Base-by-base conservation (phyloP, 2,329 filamentous ascomycete genomes). In the Balansia obtecta region DNA sequence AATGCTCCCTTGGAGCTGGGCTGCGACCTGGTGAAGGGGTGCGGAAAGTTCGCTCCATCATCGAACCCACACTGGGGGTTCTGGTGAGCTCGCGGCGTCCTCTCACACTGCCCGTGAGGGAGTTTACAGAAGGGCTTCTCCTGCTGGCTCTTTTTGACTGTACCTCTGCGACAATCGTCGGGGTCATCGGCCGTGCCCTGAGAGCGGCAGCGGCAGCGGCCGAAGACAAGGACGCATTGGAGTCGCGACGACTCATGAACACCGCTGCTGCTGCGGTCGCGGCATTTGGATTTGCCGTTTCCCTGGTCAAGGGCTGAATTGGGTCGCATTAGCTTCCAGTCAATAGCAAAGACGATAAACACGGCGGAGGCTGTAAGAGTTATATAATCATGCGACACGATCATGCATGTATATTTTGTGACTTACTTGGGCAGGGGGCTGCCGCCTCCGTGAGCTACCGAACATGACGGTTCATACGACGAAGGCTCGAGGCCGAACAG, bases 31-130 rank as follows among this genome's bases (percentile, higher is more conserved):
- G 87, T 4, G 83, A 94, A 3, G 83, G 81, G 12, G 85, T 85
- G 57, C 90, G 82, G 66, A 96, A 95, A 1, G 88, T 90, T 52
- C 91, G 80, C 64, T 91, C 86, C 32, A 80, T 84, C 90, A 97
- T 95, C 46, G 89, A 95, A 20, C 82, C 77, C 30, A 78, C 78
- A 67, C 90, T 94, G 50, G 74, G 77, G 38, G 77, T 74, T 60
- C 87, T 75, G 54, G 83, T 75, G 53, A 90, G 69, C 48, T 71
- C 70, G 56, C 67, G 52, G 30, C 50, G 50, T 57, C 56, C 68
- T 65, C 52, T 58, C 39, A 69, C 67, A 46, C 66, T 69, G 55
- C 76, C 79, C 37, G 72, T 74, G 45, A 79, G 71, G 4, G 88
- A 91, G 1, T 86, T 86, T 41, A 78, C 68, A 1, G 89, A 95